Base-by-base conservation (phyloP, 306 rosid species). In the Luffa aegyptiaca region DNA sequence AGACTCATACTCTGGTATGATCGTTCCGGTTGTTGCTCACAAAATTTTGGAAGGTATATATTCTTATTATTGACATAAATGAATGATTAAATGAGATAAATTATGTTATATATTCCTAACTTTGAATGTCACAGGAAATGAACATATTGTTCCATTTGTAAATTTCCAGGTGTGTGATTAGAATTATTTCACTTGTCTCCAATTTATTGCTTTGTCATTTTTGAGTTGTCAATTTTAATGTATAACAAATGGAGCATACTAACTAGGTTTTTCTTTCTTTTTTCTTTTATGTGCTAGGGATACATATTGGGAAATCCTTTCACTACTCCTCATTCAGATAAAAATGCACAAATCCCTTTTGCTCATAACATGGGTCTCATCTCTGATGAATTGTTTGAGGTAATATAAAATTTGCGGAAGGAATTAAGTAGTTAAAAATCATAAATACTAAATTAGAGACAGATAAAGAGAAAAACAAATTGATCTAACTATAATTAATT, bases 301-400 rank as follows among this genome's bases (percentile, higher is more conserved):
- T 90, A 85, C 7, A 75, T 87, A 45, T 51, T 88, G 4, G 90
- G 92, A 8, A 90, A 90, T 59, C 90, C 94, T n/a, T 6, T 1
- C 1, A 86, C 86, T n/a, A 79, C 69, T 18, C 0, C 0, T 0
- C 3, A 2, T 33, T 55, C 26, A 11, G 14, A 65, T 3, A 0
- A 0, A 1, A 88, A 87, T 75, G 81, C 11, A 51, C 10, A 2
- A 65, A 65, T 90, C 20, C 55, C 63, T 46, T 90, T 53, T 84
- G 88, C 89, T 59, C 87, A 87, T 77, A 79, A 80, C 10, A 80
- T 81, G 83, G 21, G 48, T 13, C 89, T 90, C 37, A 85, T 90
- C 61, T 81, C 92, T 2, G 81, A 84, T 76, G 78, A 77, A 78
- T 88, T 90, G 63, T 90, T 81, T 77, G 46, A 88, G 94, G 92